Conservation (phyloP, 768 basidiomycete species). For the Naganishia onofrii region DNA sequence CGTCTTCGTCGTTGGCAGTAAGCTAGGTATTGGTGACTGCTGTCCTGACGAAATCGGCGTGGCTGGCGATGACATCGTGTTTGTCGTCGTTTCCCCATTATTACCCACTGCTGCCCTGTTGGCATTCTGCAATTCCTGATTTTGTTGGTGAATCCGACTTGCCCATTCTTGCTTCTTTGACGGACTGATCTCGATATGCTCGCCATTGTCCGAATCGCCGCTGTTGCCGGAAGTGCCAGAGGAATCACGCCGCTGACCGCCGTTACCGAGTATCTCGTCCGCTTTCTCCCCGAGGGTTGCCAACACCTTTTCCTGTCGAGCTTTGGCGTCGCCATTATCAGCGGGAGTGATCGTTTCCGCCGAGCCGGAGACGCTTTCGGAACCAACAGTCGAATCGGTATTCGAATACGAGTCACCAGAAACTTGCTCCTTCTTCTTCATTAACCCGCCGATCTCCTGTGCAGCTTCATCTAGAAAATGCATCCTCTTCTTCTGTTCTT, state of each 20-base stretch:
- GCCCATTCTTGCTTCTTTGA: constrained; percentile 17
- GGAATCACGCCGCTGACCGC: background rate
- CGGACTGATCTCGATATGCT: background rate
- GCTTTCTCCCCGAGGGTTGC: background rate
- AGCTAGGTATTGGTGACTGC: background rate
- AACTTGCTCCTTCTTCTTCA: background rate
- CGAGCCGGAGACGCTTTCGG: no score
- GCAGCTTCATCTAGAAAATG: constrained; percentile 9
- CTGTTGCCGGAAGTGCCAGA: background rate
- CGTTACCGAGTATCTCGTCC: constrained; percentile 1
- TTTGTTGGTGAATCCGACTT: constrained; percentile 3
- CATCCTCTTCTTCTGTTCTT: constrained; percentile 11
- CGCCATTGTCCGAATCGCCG: background rate
- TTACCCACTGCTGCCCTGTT: background rate
- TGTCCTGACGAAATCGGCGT: background rate
- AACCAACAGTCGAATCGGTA: background rate
- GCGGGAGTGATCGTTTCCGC: no score
- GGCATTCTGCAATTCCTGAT: constrained; percentile 1
- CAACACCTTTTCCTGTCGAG: background rate
- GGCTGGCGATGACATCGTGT: background rate
- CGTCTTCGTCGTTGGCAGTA: background rate
- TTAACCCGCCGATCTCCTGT: background rate
- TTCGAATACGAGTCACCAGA: background rate
- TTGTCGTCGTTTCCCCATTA: background rate
- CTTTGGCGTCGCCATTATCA: background rate